Evolutionary conservation across 2,329 filamentous ascomycete genomes (phyloP), one percentile per base, ranked within the genome.

Genomic region (Alternaria sp.): DNA sequence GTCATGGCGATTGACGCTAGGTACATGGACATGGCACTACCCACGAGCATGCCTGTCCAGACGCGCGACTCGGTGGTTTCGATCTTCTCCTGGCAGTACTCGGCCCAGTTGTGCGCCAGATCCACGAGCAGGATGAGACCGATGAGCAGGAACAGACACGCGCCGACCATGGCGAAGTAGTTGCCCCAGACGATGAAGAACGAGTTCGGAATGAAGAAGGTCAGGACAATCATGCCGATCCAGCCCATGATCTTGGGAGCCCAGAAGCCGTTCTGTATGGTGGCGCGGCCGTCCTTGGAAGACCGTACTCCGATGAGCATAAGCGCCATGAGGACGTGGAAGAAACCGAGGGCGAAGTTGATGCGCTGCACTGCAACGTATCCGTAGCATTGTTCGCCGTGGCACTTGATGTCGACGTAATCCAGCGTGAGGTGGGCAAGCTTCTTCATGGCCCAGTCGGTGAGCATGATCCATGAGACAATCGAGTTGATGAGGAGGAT

Each of bases 211-310:
- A 99, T 97, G 74, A 99, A 88, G 84, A 98, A 99, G 25, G 94
- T 97, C 62, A 97, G 79, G 62, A 97, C 92, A 64, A 98, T 89
- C 70, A 98, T 88, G 13, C 86, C 89, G 54, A 97, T 78, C 96
- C 96, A 99, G 56, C 90, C 88, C 64, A 97, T 88, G 62, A 99
- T 87, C 83, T 99, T 99, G 49, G 96, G 96, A 2, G 94, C 96
- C 96, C 96, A 99, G 81, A 93, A 99, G n/a, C 95, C 96, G 82
- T 99, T 99, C 78, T 99, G 96, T 57, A 99, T 87, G 17, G 89
- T 87, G 3, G 96, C 94, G 68, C 96, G 91, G 47, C 91, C 91
- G 78, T 97, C 92, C 80, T 92, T 96, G 23, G 94, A 96, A 51
- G 90, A 93, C 57, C 88, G 89, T 55, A 99, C 93, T 55, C 96